Conservation (phyloP, 257 asterid species). For the Solanum habrochaites region DNA sequence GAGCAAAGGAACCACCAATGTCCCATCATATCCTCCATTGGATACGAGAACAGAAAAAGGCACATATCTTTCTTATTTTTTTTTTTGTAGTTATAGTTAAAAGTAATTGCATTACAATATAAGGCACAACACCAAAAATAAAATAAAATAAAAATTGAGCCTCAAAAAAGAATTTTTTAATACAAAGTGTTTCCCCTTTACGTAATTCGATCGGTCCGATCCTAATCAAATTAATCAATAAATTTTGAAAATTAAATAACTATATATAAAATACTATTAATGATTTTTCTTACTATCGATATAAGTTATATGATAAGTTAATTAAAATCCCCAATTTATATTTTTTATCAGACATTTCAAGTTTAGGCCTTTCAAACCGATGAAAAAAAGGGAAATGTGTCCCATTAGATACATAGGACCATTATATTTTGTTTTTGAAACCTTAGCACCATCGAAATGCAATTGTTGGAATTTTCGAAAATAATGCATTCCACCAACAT, state of each 20-base stretch:
- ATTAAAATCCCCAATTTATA: fast-evolving
- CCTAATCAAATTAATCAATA: not conserved
- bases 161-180: not conserved
- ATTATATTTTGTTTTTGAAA: too few species aligned
- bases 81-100: not conserved
- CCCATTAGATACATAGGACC: not conserved
- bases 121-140: not conserved
- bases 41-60: not conserved
- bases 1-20: not conserved
- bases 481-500: not conserved
- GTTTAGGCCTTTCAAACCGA: not conserved
- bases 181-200: not conserved
- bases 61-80: not conserved
- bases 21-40: not conserved
- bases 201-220: not conserved
- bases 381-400: not conserved
- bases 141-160: not conserved
- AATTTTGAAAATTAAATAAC: not conserved
- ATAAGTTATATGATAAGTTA: not conserved
- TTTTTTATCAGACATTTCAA: not conserved
- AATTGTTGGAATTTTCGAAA: not conserved
- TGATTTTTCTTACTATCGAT: not conserved
- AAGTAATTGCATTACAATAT: not conserved
- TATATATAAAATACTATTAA: not conserved
- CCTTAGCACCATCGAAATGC: not conserved